These are phyloP conservation scores for Phoenix dactylifera DNA, from an alignment of 176 grass and related monocot genomes.

Conservation along the genomic window DNA sequence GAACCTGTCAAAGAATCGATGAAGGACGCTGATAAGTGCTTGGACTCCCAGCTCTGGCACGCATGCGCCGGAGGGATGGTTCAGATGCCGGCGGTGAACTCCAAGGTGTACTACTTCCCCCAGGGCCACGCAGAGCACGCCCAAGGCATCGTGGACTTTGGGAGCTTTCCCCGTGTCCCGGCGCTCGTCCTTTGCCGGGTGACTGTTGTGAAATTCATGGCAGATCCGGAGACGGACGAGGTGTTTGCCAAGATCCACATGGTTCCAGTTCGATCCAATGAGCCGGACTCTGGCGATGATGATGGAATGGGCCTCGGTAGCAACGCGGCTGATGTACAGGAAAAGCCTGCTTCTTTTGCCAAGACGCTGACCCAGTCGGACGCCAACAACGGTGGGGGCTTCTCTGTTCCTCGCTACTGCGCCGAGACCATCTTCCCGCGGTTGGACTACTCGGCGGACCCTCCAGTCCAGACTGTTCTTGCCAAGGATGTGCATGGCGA, in stretches of 20 bases:
- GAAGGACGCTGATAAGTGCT: constrained; percentile 49
- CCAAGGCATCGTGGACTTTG: background rate
- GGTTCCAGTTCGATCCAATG: constrained; percentile 15
- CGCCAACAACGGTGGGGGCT: constrained; percentile 95
- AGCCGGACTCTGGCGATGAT: no score
- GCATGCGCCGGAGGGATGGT: constrained; percentile 84
- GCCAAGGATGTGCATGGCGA: constrained; percentile 96
- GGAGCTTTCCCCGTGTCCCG: constrained; percentile 6
- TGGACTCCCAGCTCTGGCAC: constrained; percentile 88
- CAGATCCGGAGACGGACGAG: constrained; percentile 80
- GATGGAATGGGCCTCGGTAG: no score
- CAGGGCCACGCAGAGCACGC: constrained; percentile 91
- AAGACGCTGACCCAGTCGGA: constrained; percentile 99
- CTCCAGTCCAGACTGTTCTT: constrained; percentile 87
- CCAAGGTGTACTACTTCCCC: constrained; percentile 91
- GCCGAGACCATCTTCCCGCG: constrained; percentile 97
- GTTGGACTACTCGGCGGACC: constrained; percentile 87
- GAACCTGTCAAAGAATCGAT: constrained; percentile 7
- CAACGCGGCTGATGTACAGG: constrained; percentile 14
- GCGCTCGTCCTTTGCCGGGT: constrained; percentile 57
- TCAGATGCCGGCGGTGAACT: constrained; percentile 57
- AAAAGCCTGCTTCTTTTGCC: constrained; percentile 79
- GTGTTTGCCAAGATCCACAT: constrained; percentile 79
- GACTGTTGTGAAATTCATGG: constrained; percentile 40
- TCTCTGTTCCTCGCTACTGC: constrained; percentile 97